A percentile compares a stretch with the other conserved stretches of the same genome.
Evolutionary conservation across 371 early-diverging fungal species (phyloP).

Genomic region (Dinochytrium kinnereticum): DNA sequence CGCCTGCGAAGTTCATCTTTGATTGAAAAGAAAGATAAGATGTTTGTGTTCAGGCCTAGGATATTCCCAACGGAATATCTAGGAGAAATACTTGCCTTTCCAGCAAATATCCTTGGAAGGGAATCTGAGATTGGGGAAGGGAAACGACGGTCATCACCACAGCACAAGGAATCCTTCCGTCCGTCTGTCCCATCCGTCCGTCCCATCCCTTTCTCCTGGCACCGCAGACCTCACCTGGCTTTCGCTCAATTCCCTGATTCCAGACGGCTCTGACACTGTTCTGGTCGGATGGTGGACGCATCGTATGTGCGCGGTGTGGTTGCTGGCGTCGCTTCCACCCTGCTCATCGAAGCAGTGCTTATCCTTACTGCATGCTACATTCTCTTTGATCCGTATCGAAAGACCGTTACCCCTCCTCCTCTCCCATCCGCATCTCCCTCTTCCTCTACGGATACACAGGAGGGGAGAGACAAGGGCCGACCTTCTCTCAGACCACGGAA

Average conservation of each 20-base stretch:
- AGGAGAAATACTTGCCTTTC: too few relatives aligned
- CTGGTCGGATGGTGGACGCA: not conserved
- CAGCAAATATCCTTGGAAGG: too few relatives aligned
- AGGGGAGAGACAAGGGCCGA: not conserved
- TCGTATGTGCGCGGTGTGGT: conserved; percentile 26
- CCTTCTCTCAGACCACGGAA: not conserved
- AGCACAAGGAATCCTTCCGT: too few relatives aligned
- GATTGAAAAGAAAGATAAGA: too few relatives aligned
- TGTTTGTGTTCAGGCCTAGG: too few relatives aligned
- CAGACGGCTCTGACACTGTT: not conserved
- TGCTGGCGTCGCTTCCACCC: conserved; percentile 23
- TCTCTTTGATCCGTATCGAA: conserved; percentile 34
- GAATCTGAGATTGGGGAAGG: too few relatives aligned
- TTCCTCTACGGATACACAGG: not conserved
- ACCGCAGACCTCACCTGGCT: too few relatives aligned
- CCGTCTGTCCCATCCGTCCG: too few relatives aligned
- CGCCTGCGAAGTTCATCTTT: conserved; percentile 24
- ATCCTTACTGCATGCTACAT: not conserved
- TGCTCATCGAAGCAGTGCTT: conserved; percentile 14
- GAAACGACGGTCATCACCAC: too few relatives aligned
- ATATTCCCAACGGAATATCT: too few relatives aligned
- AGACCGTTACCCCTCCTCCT: conserved; percentile 8
- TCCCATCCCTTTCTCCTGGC: too few relatives aligned
- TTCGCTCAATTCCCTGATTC: not conserved
- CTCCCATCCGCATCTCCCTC: not conserved